A percentile compares a stretch with the other conserved stretches of the same genome.
Conservation (phyloP, 495 filamentous ascomycete species). For the Margaritispora aquatica region DNA sequence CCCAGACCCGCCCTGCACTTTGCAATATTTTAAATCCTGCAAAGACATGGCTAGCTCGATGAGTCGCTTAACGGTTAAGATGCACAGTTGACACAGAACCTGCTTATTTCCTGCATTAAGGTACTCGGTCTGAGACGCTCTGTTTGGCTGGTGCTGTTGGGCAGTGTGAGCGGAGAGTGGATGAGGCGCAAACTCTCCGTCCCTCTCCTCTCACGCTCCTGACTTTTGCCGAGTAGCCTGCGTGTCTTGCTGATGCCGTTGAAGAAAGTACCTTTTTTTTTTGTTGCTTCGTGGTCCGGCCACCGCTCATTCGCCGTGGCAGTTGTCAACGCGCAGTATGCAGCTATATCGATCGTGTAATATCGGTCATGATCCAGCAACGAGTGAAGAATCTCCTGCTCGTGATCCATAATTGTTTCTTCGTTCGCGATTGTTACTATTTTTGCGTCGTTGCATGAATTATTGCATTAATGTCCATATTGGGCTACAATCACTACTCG, state of each 20-base stretch:
- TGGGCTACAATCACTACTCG: not conserved
- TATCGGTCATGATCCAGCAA: not conserved
- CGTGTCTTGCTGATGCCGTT: not conserved
- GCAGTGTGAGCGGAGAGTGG: not conserved
- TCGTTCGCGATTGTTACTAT: not conserved
- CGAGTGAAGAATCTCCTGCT: not conserved
- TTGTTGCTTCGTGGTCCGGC: not conserved
- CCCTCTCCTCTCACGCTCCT: not conserved
- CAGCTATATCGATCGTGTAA: not conserved
- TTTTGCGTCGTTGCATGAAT: not conserved
- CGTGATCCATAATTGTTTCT: not conserved
- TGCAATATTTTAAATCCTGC: too few relatives aligned
- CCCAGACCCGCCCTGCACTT: not conserved
- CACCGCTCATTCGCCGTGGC: slow-evolving; percentile 10
- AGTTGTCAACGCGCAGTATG: not conserved
- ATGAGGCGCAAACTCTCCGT: not conserved
- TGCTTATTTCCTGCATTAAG: too few relatives aligned
- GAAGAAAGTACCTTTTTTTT: not conserved
- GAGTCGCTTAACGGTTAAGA: slow-evolving; percentile 17
- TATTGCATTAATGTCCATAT: not conserved
- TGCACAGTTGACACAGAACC: slow-evolving; percentile 1
- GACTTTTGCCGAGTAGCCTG: slow-evolving; percentile 2
- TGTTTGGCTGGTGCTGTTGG: not conserved
- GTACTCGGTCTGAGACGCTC: not conserved
- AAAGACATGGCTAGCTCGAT: too few relatives aligned